A percentile compares a stretch with the other conserved stretches of the same genome.
phyloP scores from a whole-genome alignment of 192 early-diverging fungal genomes.

The Geranomyces michiganensis region DNA sequence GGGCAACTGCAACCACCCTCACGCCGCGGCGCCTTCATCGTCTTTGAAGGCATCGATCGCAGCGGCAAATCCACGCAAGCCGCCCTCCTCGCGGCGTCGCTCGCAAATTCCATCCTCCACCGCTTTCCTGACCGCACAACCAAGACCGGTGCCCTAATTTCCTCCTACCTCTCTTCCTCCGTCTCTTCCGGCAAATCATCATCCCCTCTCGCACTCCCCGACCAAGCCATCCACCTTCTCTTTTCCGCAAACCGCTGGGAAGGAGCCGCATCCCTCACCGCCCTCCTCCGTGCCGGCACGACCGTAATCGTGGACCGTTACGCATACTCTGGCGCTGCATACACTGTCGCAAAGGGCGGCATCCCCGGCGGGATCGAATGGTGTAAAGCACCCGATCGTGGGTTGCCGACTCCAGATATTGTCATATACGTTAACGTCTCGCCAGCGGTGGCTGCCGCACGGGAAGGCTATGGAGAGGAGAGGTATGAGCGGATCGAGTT shows the following conservation, averaged over 20 bases:
- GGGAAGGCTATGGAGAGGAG: slow-evolving; percentile 90
- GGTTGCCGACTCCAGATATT: slow-evolving; percentile 81
- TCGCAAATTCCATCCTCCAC: slow-evolving; percentile 56
- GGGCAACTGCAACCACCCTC: no score
- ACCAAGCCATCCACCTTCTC: slow-evolving; percentile 85
- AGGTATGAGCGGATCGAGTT: slow-evolving; percentile 86
- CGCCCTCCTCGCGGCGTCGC: slow-evolving; percentile 61
- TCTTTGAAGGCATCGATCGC: slow-evolving; percentile 89
- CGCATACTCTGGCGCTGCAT: slow-evolving; percentile 94
- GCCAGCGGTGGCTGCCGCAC: slow-evolving; percentile 70
- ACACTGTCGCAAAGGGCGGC: slow-evolving; percentile 87
- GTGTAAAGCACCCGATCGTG: slow-evolving; percentile 86
- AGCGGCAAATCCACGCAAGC: slow-evolving; percentile 92
- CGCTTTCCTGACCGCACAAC: slow-evolving; percentile 96
- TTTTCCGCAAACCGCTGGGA: slow-evolving; percentile 98
- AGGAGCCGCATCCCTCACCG: slow-evolving; percentile 67
- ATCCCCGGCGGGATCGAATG: slow-evolving; percentile 67
- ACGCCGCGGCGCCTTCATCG: slow-evolving; percentile 80
- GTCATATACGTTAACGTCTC: slow-evolving; percentile 88
- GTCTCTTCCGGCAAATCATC: slow-evolving; percentile 60
- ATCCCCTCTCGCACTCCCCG: slow-evolving; percentile 63
- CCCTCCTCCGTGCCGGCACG: slow-evolving; percentile 65
- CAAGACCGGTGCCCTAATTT: slow-evolving; percentile 87
- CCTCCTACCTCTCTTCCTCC: slow-evolving; percentile 83
- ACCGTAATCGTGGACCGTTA: slow-evolving; percentile 92